Evolutionary conservation across 352 stramenopile genomes (phyloP), one percentile per base, ranked within the genome.

Genomic region (Phytophthora colocasiae): DNA sequence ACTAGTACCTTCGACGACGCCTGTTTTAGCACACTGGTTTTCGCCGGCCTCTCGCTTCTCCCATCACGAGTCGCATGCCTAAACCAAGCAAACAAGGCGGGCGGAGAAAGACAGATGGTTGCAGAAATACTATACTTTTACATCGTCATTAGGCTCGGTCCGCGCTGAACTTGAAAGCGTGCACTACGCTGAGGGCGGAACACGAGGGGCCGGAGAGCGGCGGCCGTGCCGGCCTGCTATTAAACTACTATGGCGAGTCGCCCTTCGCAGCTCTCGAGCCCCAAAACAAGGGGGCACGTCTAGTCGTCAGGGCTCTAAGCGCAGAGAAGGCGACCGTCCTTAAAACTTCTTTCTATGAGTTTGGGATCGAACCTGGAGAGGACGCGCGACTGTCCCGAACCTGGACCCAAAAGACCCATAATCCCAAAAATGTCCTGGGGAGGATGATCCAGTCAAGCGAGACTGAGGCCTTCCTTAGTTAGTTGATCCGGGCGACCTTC

Each of bases 401-500:
- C 12, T 41, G 14, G 45, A 59, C 29, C 38, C 53, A 53, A 45
- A 40, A 68, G 39, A 53, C 50, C 43, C 36, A 66, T n/a, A 46
- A 27, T 41, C 26, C 44, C 50, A 70, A 58, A n/a, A 53, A 47
- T 47, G 57, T 51, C 48, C 9, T 41, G 39, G 29, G 17, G 14
- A 24, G 38, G 31, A 12, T 32, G 50, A 22, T 56, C 47, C 44
- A 54, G 44, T 43, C 26, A n/a, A 27, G 14, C 15, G 22, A 39
- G 17, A 26, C 27, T 10, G 14, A 14, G 39, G n/a, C 17, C 9
- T n/a, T 32, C 39, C 36, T 46, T 26, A 34, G 26, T 56, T 92
- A 95, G 68, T 92, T 96, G 80, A 96, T 96, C n/a, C 86, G 86
- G 7, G 86, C 86, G 15, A 96, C 80, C 71, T 96, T 96, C 9